Evolutionary conservation across 1,139 yeast species (phyloP), one percentile per base, ranked within the genome.

Genomic region (Diutina rugosa): DNA sequence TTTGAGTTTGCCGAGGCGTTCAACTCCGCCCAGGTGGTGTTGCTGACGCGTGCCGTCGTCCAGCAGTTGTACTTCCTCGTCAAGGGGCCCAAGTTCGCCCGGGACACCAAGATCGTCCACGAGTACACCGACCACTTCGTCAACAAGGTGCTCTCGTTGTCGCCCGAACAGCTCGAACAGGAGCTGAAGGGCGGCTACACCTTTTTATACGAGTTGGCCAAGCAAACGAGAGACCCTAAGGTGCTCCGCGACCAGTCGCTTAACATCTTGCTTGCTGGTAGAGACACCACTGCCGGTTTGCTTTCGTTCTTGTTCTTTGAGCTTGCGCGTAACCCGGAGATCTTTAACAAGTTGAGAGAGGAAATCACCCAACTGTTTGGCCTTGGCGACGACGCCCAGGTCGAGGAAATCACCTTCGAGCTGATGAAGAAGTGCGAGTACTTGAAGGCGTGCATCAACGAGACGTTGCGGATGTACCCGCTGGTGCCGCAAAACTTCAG

Each of bases 241-340:
- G 61, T 67, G 9, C 64, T 70, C 57, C 64, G 65, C 54, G 72
- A 69, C 58, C 70, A 69, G 59, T 60, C 67, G 46, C 62, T 70
- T 60, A 69, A 68, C 57, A 69, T 70, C 52, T 64, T 69, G 66
- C 61, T 70, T 52, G 73, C 73, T 16, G 73, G 72, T 21, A 62
- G 73, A 58, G 69, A 68, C 58, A 70, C 72, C 48, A 70, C 73
- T 9, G 72, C 72, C 29, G 67, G 70, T 6, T 63, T 70, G 55
- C 62, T 70, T 56, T 61, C 72, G 2, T 65, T 67, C 60, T 58
- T 64, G 14, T 61, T 66, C 55, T 69, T 59, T 54, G 71, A 67
- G 59, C 60, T 69, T 56, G 61, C 70, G 4, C 59, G 64, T 52
- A 61, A 65, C 56, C 69, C 68, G 14, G 61, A 62, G 2, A 58